These are phyloP conservation scores for Termitomyces sp. DNA, from an alignment of 768 basidiomycete genomes.

Conservation along the genomic window DNA sequence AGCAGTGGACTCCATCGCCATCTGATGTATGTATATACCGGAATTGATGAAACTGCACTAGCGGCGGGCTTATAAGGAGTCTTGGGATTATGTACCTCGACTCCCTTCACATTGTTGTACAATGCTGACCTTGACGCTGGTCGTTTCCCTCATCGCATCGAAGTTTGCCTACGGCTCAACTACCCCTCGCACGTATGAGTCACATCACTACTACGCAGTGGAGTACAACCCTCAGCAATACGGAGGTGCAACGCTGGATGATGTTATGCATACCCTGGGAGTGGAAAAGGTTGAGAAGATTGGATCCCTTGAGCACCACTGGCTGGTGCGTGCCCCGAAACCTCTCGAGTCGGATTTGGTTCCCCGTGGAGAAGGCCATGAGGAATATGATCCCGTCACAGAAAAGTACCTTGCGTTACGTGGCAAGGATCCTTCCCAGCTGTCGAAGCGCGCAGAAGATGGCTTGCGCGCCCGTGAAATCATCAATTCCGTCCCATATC, in stretches of 20 bases:
- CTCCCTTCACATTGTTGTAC: constrained; percentile 15
- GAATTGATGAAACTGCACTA: constrained; percentile 4
- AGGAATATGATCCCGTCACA: constrained; percentile 41
- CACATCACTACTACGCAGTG: constrained; percentile 81
- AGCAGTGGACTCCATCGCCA: background rate
- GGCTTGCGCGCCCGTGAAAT: constrained; percentile 38
- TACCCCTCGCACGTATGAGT: constrained; percentile 52
- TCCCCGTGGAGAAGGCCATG: constrained; percentile 26
- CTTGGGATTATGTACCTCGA: background rate
- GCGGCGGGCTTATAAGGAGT: constrained; percentile 4
- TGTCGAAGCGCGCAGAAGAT: constrained; percentile 41
- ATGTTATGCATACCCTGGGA: constrained; percentile 58
- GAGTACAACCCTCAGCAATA: constrained; percentile 50
- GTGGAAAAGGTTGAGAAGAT: constrained; percentile 87
- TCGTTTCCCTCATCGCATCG: constrained; percentile 29
- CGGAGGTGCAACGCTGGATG: constrained; percentile 48
- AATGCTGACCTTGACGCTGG: constrained; percentile 30
- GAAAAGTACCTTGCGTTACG: constrained; percentile 45
- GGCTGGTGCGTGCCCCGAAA: constrained; percentile 70
- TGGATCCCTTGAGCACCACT: constrained; percentile 79
- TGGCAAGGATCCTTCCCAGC: constrained; percentile 24
- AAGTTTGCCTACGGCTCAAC: constrained; percentile 26
- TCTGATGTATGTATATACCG: constrained; percentile 11
- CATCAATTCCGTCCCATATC: constrained; percentile 53
- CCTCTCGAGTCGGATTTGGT: constrained; percentile 19